Percentiles rank a stretch among this genome's conserved stretches.
Conservation (phyloP, 2,329 filamentous ascomycete species). For the Aspergillus nomiae region DNA sequence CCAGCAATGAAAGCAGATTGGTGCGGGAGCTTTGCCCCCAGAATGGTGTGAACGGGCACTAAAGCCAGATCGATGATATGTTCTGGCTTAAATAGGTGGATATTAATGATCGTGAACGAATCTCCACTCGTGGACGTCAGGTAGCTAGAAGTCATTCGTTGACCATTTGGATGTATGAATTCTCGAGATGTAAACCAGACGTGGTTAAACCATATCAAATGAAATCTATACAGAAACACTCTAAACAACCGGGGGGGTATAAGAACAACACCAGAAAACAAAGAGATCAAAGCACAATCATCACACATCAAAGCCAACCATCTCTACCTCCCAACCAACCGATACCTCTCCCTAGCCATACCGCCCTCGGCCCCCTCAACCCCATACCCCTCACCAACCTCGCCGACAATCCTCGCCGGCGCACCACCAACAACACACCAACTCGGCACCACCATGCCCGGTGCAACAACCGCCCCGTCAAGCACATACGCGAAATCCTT, state of each 20-base stretch:
- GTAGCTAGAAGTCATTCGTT: background rate
- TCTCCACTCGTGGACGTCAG: background rate
- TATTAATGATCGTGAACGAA: background rate
- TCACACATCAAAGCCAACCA: background rate
- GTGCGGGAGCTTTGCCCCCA: slow-evolving; percentile 33
- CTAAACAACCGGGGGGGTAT: slow-evolving; percentile 17
- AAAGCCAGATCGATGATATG: background rate
- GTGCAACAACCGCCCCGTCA: slow-evolving; percentile 79
- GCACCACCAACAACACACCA: slow-evolving; percentile 87
- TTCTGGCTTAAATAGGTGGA: background rate
- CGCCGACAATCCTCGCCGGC: slow-evolving; percentile 77
- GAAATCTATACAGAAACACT: background rate
- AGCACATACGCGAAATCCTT: slow-evolving; percentile 91
- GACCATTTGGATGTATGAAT: background rate
- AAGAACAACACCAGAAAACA: background rate
- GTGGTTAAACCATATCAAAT: background rate
- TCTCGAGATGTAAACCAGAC: background rate
- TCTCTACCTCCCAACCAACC: slow-evolving; percentile 36
- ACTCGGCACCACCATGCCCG: slow-evolving; percentile 88
- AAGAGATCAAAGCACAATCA: background rate
- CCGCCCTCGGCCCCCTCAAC: slow-evolving; percentile 48
- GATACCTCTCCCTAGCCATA: slow-evolving; percentile 45
- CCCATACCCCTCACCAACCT: slow-evolving; percentile 60
- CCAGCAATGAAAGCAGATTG: slow-evolving; percentile 62
- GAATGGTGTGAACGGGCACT: slow-evolving; percentile 1